Evolutionary conservation across 78 protist species (phyloP), one percentile per base, ranked within the genome.

Genomic region (Acrasis kona): DNA sequence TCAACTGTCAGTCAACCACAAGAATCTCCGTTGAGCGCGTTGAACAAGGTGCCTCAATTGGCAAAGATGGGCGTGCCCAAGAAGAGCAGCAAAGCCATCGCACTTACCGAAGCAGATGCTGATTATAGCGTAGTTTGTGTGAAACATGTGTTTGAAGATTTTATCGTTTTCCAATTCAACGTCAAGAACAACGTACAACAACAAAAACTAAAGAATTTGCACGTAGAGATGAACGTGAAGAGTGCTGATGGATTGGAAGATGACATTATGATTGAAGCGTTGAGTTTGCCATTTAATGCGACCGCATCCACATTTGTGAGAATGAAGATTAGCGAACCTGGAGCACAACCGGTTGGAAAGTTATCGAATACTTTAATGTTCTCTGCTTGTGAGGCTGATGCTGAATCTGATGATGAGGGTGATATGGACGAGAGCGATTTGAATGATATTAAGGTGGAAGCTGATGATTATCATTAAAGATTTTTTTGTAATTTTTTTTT

Each of bases 21-120:
- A 35, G 77, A 57, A 7, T 66, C 64, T 57, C 36, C 70, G 58
- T 65, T 92, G 28, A 7, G 80, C 6, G 41, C 27, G 32, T 82
- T 92, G 29, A 91, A 93, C 32, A 74, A 93, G 71, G 83, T 95
- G 41, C 87, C 83, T 34, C 86, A 8, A 76, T 73, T 64, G 1
- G 19, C 1, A 27, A 7, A 64, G 1, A 65, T 74, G 19, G 66
- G 74, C 1, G 19, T 32, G 37, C 34, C 76, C 7, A 10, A 28
- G n/a, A 5, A 5, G 50, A 74, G 85, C n/a, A 74, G 87, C 28
- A 27, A 37, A 67, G 71, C 83, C n/a, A 27, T 67, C 31, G 80
- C 67, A 70, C 91, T 96, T 30, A 94, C 97, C 3, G 97, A 96
- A 65, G 12, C 82, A 0, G 98, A 92, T 82, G 85, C 93, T 0